A percentile compares a stretch with the other conserved stretches of the same genome.
These are phyloP conservation scores for Lactarius sanguifluus DNA, from an alignment of 768 basidiomycete species.

Conservation along the genomic window DNA sequence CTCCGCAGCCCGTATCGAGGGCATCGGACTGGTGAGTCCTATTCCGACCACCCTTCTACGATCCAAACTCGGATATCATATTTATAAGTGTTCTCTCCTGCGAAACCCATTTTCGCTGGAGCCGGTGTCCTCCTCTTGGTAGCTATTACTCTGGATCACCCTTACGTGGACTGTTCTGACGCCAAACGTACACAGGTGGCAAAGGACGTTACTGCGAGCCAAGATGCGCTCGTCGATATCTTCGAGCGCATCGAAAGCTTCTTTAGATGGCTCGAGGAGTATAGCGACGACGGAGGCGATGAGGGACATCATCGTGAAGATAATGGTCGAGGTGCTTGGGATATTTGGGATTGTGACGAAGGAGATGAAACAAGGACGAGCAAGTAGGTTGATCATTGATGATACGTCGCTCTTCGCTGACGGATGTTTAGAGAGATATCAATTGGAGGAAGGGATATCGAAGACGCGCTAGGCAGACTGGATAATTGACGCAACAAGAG, in stretches of 20 bases:
- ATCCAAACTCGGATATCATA: not conserved
- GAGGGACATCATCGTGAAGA: not conserved
- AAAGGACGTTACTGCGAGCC: not conserved
- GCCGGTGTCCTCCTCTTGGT: not conserved
- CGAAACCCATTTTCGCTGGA: not conserved
- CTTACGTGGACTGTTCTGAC: not conserved
- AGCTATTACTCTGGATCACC: not conserved
- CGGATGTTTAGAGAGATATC: not conserved
- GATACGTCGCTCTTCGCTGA: not conserved
- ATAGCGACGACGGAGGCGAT: not conserved
- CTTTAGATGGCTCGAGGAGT: not conserved
- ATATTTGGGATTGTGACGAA: not conserved
- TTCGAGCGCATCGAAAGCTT: not conserved
- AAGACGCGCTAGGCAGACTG: not conserved
- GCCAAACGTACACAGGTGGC: not conserved
- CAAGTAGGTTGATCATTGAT: not conserved
- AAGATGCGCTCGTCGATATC: not conserved
- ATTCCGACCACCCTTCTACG: not conserved
- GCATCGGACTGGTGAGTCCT: not conserved
- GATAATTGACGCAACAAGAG: conserved; percentile 1
- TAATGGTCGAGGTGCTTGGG: not conserved
- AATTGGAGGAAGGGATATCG: not conserved
- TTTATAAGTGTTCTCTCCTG: not conserved
- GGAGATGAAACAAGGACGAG: not conserved
- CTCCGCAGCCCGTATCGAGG: not conserved